phyloP scores from a whole-genome alignment of 768 basidiomycete species.

The Clathrus columnatus region DNA sequence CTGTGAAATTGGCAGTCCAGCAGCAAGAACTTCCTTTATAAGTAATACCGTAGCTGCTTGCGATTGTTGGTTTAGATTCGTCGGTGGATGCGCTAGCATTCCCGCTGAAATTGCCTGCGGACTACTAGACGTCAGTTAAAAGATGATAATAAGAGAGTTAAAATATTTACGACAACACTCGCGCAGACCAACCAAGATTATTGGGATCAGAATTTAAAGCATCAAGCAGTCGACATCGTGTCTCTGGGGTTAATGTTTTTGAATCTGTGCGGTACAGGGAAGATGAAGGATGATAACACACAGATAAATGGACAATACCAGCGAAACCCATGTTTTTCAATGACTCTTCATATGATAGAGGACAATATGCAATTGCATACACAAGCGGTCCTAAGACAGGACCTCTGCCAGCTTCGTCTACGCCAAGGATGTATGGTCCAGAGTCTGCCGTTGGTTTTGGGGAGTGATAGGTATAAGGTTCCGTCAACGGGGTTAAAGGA shows the following conservation, averaged over 20 bases:
- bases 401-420: conserved; percentile 97
- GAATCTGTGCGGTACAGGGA: conserved; percentile 55
- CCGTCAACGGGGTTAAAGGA: conserved; percentile 46
- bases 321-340: conserved; percentile 84
- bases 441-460: conserved; percentile 49
- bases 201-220: conserved; percentile 60
- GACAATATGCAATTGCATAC: conserved; percentile 93
- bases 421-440: conserved; percentile 89
- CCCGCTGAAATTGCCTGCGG: conserved; percentile 87
- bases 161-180: conserved; percentile 52
- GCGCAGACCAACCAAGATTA: conserved; percentile 76
- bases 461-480: conserved; percentile 75
- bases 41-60: conserved; percentile 85
- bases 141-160: neutral
- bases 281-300: neutral
- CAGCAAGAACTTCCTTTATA: conserved; percentile 76
- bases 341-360: conserved; percentile 60
- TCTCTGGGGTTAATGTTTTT: conserved; percentile 73
- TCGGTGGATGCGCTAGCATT: conserved; percentile 79
- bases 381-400: conserved; percentile 95
- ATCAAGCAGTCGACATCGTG: conserved; percentile 53
- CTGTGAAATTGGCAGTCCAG: conserved; percentile 72
- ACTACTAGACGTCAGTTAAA: conserved; percentile 34
- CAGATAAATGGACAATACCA: conserved; percentile 36
- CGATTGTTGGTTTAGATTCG: conserved; percentile 81